A percentile compares a stretch with the other conserved stretches of the same genome.
Conservation (phyloP, 83 land plant species). For the Larix sibirica region DNA sequence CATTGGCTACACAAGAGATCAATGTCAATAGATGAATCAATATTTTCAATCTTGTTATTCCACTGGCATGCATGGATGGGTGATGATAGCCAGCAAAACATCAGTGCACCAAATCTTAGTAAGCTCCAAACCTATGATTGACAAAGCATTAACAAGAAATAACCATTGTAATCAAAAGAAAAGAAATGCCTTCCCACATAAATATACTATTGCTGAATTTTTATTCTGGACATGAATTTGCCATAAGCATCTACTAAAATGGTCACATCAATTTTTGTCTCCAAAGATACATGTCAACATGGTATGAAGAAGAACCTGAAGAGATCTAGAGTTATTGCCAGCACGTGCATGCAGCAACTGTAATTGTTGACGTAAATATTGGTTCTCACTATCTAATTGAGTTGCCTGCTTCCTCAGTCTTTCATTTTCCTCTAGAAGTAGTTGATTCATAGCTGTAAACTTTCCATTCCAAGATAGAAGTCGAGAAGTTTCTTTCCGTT, state of each 20-base stretch:
- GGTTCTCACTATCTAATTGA: conserved; percentile 13
- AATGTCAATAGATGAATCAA: neutral
- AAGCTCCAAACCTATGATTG: neutral
- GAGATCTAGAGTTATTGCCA: conserved; percentile 7
- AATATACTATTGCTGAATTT: neutral
- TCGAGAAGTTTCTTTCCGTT: conserved; percentile 13
- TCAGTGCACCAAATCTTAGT: neutral
- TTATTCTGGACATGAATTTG: neutral
- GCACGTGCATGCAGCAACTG: conserved; percentile 15
- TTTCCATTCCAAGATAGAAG: conserved; percentile 13
- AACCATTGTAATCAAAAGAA: neutral
- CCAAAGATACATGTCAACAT: neutral
- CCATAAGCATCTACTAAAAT: neutral
- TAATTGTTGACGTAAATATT: conserved; percentile 13
- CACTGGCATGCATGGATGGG: neutral
- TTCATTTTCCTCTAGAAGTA: conserved; percentile 15
- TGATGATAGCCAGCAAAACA: neutral
- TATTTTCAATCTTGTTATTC: neutral
- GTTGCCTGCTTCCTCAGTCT: conserved; percentile 15
- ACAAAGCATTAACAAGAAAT: neutral
- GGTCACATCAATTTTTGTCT: neutral
- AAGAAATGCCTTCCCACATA: neutral
- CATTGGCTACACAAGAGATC: no score
- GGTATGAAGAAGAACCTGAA: neutral
- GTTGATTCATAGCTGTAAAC: conserved; percentile 17